These are phyloP conservation scores for Solanum acaule DNA, from an alignment of 257 asterid species.

Conservation along the genomic window DNA sequence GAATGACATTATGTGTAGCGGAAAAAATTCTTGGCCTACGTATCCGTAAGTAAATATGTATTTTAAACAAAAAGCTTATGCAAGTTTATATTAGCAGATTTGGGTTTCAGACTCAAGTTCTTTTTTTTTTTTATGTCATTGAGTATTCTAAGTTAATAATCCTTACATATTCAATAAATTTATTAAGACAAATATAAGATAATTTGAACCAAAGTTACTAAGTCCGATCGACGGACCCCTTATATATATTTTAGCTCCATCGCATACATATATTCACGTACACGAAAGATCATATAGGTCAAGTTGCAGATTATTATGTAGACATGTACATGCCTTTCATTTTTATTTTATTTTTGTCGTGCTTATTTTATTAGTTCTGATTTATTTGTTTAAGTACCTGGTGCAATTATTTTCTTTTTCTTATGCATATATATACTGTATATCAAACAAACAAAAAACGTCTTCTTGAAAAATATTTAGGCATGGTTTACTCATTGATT, in stretches of 20 bases:
- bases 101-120: background rate
- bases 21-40: background rate
- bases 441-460: background rate
- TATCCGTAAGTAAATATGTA: background rate
- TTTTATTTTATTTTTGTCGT: background rate
- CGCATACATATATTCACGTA: background rate
- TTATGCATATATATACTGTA: too few species aligned
- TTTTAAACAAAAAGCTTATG: background rate
- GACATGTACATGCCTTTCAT: background rate
- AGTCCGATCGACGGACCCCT: accelerated
- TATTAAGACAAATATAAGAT: background rate
- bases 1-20: background rate
- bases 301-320: background rate
- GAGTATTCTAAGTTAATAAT: background rate
- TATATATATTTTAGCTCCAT: background rate
- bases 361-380: background rate
- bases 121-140: background rate
- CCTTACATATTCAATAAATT: background rate
- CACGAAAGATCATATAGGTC: background rate
- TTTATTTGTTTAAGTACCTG: background rate
- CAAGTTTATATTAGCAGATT: background rate
- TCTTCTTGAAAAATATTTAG: background rate
- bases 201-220: background rate
- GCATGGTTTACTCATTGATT: background rate
- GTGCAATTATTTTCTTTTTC: too few species aligned